Base-by-base conservation (phyloP, 2,329 filamentous ascomycete genomes). In the Hypoxylon sp. region DNA sequence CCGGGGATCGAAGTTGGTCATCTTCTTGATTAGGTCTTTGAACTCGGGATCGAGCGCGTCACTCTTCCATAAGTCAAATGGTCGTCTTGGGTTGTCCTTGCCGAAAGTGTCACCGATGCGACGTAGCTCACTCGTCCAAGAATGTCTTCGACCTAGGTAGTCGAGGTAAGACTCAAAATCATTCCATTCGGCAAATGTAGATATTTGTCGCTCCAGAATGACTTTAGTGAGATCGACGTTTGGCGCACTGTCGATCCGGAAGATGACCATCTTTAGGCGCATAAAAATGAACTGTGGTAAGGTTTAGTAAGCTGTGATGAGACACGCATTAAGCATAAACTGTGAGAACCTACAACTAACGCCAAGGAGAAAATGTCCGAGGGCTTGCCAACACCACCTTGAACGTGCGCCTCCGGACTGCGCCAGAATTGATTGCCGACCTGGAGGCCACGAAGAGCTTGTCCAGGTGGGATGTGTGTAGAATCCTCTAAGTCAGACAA, bases 191-290 rank as follows among this genome's bases (percentile, higher is more conserved):
- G 70, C 71, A 61, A 79, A 79, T 57, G 74, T 75, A 2, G 75
- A 79, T 9, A 78, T 69, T 55, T 78, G 76, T 15, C 73, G 71
- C 54, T 74, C 69, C 27, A 78, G 61, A 25, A 78, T 71, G 55
- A 72, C 64, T 31, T 67, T 68, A 34, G 73, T 64, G n/a, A 65
- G 66, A 30, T 73, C 71, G 59, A 62, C 67, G 53, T 61, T 70
- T 53, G 57, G 65, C 45, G 60, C 70, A 50, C 59, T 69, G 47
- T 64, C 66, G 43, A 72, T 67, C 37, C 69, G 68, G 54, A 76
- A 73, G 50, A 76, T 70, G 36, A 76, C 67, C 38, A 65, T 66
- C 57, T 72, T 71, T 6, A 72, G 65, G 36, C 77, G 62, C 11
- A 75, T 72, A 57, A 74, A 78, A 41, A 79, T 76, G 59, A 72